Base-by-base conservation (phyloP, 176 grass and related monocot species). In the Calamus simplicifolius region DNA sequence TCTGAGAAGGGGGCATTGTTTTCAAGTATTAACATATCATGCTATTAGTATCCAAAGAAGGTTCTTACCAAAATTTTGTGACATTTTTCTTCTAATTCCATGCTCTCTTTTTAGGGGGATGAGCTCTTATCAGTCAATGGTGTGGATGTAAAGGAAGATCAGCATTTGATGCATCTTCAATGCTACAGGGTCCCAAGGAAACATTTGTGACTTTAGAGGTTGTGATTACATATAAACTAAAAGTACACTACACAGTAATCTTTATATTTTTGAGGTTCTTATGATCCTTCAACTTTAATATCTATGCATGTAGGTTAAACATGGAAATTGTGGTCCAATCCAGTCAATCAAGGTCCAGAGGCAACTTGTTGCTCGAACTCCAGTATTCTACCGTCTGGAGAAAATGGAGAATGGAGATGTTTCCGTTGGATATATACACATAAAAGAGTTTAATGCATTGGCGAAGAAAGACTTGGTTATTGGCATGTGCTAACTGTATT, bases 391-490 rank as follows among this genome's bases (percentile, higher is more conserved):
- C 73, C 78, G 84, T 56, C 75, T 97, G 58, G 93, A 97, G 65
- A 97, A 97, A 72, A 73, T 69, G 61, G 83, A 88, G 15, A 73
- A 77, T 48, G 78, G 75, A 29, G 79, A 81, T 82, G 85, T 64
- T 49, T 78, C 78, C 56, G 74, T 91, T n/a, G 93, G 93, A 56
- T 97, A 91, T 75, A 83, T 97, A 78, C 84, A 69, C 58, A 78
- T 97, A 64, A 97, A 90, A 79, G 92, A 97, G 69, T 97, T 97
- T 76, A 97, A 97, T 85, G 81, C 93, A 52, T 59, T 91, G 78
- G 87, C 84, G 51, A 91, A 97, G 72, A 97, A 91, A 90, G 93
- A 97, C 85, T 80, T 97, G 81, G 87, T 97, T 70, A 97, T 75
- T 72, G 93, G 87, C 91, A 71, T 69, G 62, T 76, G 62, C 74